phyloP scores from a whole-genome alignment of 2,329 filamentous ascomycete genomes.

The Didymella sp. region DNA sequence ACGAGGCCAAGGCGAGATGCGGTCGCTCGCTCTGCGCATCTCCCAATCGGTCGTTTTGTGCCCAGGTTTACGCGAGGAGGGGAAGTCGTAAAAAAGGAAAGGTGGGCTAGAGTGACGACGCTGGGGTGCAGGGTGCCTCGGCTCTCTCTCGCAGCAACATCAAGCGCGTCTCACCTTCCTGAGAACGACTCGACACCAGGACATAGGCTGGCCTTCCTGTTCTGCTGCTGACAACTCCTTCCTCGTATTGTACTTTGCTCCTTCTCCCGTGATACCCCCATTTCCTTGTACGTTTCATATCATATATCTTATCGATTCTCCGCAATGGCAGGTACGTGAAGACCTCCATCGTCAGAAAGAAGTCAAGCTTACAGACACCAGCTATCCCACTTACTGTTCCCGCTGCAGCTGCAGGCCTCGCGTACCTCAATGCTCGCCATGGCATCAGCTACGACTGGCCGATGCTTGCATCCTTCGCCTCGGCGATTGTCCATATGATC shows the following conservation, averaged over 20 bases:
- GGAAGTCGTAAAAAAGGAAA: constrained; percentile 12
- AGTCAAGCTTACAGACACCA: constrained; percentile 18
- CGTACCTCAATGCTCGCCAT: constrained; percentile 73
- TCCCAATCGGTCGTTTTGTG: neutral
- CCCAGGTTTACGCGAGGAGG: constrained; percentile 12
- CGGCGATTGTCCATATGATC: constrained; percentile 53
- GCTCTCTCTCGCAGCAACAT: constrained; percentile 10
- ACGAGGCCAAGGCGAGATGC: neutral
- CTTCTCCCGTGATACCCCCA: constrained; percentile 6
- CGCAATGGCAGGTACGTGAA: constrained; percentile 21
- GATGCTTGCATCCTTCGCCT: constrained; percentile 64
- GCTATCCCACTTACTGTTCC: constrained; percentile 41
- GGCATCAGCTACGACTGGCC: constrained; percentile 67
- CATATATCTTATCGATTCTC: neutral
- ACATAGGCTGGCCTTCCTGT: constrained; percentile 13
- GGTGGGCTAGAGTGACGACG: neutral
- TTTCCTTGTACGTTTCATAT: neutral
- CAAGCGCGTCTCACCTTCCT: constrained; percentile 8
- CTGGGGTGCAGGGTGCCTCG: constrained; percentile 15
- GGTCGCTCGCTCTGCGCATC: neutral
- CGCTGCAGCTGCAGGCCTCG: constrained; percentile 53
- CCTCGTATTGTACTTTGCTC: neutral
- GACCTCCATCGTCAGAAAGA: neutral
- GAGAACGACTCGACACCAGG: constrained; percentile 6
- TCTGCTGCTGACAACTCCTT: neutral